Percentiles rank a stretch among this genome's conserved stretches.
Conservation (phyloP, 331 rosid species). For the Ulmus americana region DNA sequence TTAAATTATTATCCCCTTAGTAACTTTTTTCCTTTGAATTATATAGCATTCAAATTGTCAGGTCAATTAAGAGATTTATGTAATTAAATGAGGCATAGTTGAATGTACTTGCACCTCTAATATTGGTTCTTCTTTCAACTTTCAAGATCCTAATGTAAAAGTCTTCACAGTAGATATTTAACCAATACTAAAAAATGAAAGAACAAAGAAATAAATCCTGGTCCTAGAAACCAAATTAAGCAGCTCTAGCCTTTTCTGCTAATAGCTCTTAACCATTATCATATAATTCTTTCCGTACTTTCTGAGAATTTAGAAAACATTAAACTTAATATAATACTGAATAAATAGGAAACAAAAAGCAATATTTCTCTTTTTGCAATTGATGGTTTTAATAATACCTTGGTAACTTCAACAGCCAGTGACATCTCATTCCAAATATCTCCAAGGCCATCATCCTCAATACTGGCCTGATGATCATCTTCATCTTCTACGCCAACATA, state of each 20-base stretch:
- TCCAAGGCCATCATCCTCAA: conserved; percentile 58
- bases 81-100: background rate
- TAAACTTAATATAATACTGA: too few relatives aligned
- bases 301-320: background rate
- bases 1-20: background rate
- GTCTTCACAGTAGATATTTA: background rate
- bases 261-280: background rate
- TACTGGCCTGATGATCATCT: conserved; percentile 23
- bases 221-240: background rate
- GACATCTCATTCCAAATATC: conserved; percentile 91
- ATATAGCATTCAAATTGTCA: background rate
- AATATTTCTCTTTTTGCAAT: too few relatives aligned
- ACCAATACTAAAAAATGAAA: background rate
- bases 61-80: background rate
- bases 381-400: conserved; percentile 30
- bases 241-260: background rate
- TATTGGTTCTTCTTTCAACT: too few relatives aligned
- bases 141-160: background rate
- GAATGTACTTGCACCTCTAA: background rate
- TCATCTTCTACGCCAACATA: conserved; percentile 60
- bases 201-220: background rate
- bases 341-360: too few relatives aligned
- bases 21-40: background rate
- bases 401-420: conserved; percentile 64
- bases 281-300: background rate